Conservation (phyloP, 257 asterid genomes). For the Nicotiana obtusifolia region DNA sequence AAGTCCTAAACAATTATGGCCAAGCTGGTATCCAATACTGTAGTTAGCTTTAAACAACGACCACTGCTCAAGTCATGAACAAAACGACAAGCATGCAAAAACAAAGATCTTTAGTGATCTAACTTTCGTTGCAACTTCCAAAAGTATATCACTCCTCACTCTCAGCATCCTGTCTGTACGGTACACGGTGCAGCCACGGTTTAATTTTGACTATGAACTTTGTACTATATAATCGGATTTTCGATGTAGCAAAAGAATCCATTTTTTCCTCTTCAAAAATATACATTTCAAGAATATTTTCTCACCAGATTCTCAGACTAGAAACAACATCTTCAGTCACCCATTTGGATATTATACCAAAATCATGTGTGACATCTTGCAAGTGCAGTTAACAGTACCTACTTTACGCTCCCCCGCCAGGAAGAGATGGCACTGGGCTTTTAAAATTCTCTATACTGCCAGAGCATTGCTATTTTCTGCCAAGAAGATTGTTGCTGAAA, state of each 20-base stretch:
- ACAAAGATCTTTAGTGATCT: background rate
- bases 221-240: background rate
- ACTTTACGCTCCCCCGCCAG: background rate
- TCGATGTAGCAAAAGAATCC: background rate
- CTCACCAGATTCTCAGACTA: background rate
- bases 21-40: background rate
- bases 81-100: background rate
- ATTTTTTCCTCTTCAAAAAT: background rate
- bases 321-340: background rate
- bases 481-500: background rate
- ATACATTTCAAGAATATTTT: background rate
- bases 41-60: background rate
- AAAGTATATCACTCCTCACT: background rate
- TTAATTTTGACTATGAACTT: background rate
- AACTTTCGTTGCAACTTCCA: background rate
- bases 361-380: background rate
- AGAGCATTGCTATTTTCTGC: slow-evolving; percentile 9
- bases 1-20: background rate
- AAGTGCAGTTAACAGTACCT: background rate
- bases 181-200: background rate
- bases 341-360: background rate
- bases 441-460: background rate
- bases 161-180: background rate
- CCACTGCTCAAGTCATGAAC: background rate
- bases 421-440: slow-evolving; percentile 3